Conservation (phyloP, 108 stramenopile species). For the Nitzschia inconspicua region DNA sequence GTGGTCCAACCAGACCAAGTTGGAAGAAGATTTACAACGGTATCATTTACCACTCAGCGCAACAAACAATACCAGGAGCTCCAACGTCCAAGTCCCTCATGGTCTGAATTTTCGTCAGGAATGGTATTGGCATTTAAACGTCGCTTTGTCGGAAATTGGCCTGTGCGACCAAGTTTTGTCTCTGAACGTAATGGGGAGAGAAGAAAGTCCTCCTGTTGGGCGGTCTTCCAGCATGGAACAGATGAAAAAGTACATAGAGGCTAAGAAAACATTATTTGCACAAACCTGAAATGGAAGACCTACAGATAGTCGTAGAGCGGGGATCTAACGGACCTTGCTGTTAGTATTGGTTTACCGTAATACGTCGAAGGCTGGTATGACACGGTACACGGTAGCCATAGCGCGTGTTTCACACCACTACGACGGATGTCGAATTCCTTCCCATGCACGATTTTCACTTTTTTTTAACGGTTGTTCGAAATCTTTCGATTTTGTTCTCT, state of each 20-base stretch:
- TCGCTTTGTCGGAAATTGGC: neutral
- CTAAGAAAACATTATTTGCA: too few relatives aligned
- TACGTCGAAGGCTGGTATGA: too few relatives aligned
- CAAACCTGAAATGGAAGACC: too few relatives aligned
- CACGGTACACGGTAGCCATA: too few relatives aligned
- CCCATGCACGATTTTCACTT: too few relatives aligned
- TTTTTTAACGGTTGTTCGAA: too few relatives aligned
- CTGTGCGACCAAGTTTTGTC: neutral
- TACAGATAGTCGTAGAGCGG: too few relatives aligned
- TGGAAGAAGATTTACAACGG: neutral
- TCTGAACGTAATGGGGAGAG: neutral
- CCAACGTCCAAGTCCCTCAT: neutral
- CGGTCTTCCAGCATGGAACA: neutral
- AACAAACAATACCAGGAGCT: neutral
- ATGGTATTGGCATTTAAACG: conserved; percentile 6
- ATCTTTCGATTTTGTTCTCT: too few relatives aligned
- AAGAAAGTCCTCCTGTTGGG: neutral
- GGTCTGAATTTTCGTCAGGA: neutral
- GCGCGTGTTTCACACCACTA: too few relatives aligned
- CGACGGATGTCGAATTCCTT: too few relatives aligned
- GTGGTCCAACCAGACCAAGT: neutral
- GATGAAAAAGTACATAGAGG: neutral
- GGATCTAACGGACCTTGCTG: too few relatives aligned
- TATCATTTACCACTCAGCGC: neutral
- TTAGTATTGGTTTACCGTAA: too few relatives aligned